phyloP scores from a whole-genome alignment of 73 alveolate genomes.

The Effrenium voratum region DNA sequence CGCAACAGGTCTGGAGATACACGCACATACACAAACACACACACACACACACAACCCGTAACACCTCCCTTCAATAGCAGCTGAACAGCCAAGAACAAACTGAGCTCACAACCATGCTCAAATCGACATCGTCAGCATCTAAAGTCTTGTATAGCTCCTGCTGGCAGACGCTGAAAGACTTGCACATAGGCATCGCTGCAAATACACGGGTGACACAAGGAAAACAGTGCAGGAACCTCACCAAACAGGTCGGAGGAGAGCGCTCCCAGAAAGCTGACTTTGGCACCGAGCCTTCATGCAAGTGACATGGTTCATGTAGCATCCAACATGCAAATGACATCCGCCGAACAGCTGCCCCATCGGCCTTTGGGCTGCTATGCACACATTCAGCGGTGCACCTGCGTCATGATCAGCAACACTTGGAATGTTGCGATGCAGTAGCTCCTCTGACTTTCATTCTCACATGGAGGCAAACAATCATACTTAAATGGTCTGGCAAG shows the following conservation, averaged over 20 bases:
- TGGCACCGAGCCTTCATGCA: slow-evolving; percentile 66
- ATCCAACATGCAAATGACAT: not conserved
- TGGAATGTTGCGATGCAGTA: not conserved
- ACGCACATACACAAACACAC: no score
- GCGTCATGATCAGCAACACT: not conserved
- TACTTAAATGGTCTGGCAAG: not conserved
- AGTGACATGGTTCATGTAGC: not conserved
- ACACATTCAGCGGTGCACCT: slow-evolving; percentile 89
- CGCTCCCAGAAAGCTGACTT: slow-evolving; percentile 87
- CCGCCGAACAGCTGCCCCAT: not conserved
- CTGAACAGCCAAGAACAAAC: no score
- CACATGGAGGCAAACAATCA: not conserved
- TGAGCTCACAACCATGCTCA: slow-evolving; percentile 37
- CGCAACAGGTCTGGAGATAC: no score
- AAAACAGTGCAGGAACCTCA: not conserved
- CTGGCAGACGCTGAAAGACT: not conserved
- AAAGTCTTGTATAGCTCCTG: slow-evolving; percentile 70
- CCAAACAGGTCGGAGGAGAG: slow-evolving; percentile 77
- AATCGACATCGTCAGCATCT: slow-evolving; percentile 31
- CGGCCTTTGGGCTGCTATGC: slow-evolving; percentile 55
- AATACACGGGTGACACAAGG: not conserved
- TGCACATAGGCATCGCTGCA: not conserved
- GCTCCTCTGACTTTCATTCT: not conserved
- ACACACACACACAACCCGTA: no score
- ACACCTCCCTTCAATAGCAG: no score